A percentile compares a stretch with the other conserved stretches of the same genome.
Conservation (phyloP, 2,329 filamentous ascomycete genomes). For the Fusarium neocosmosporiellum region DNA sequence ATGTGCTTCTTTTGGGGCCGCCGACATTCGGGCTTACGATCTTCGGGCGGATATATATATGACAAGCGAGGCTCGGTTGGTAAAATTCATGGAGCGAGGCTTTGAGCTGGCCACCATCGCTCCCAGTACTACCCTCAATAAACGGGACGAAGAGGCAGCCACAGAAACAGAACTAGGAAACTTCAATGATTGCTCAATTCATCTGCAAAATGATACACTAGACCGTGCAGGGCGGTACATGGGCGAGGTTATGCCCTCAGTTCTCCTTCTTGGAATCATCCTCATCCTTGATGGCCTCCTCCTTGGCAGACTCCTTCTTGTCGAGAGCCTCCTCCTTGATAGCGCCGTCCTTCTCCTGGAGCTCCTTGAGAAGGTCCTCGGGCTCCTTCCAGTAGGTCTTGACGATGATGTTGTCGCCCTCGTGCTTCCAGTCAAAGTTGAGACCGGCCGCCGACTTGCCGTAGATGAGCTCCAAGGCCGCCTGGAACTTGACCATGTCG, state of each 20-base stretch:
- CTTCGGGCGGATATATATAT: too few species aligned
- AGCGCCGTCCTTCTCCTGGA: neutral
- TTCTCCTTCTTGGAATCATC: neutral
- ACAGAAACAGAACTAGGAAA: neutral
- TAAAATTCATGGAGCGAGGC: too few species aligned
- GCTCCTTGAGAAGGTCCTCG: slow-evolving; percentile 1
- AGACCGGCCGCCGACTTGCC: neutral
- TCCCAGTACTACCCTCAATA: neutral
- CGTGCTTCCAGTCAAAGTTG: slow-evolving; percentile 3
- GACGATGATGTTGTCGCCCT: neutral
- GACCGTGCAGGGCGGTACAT: neutral
- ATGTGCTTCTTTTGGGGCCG: too few species aligned
- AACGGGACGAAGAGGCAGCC: neutral
- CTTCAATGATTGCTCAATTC: neutral
- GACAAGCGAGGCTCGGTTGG: too few species aligned
- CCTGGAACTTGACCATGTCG: slow-evolving; percentile 4
- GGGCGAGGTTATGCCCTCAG: neutral
- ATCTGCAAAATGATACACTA: neutral
- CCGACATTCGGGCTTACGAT: too few species aligned
- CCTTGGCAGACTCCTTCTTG: neutral
- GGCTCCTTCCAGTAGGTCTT: neutral
- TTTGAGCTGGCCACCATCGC: too few species aligned
- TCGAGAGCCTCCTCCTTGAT: neutral
- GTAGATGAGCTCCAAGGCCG: neutral
- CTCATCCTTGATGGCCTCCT: neutral